Percentiles rank a stretch among this genome's conserved stretches.
phyloP scores from a whole-genome alignment of 441 rosid genomes.

The Metrosideros polymorpha region DNA sequence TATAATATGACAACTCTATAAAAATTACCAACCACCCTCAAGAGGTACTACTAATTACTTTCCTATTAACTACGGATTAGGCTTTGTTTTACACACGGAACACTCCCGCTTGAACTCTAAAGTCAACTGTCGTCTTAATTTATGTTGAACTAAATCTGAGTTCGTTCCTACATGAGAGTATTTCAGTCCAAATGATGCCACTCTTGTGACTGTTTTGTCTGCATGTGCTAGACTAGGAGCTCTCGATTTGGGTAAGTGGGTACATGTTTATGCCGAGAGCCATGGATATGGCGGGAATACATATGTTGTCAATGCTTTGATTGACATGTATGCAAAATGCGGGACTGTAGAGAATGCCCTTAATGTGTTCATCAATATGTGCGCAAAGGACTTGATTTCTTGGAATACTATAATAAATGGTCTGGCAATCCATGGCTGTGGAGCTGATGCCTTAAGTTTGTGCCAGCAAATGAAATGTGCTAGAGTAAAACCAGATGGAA shows the following conservation, averaged over 20 bases:
- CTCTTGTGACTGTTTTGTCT: not conserved
- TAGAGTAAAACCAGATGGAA: not conserved
- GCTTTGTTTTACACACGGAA: not conserved
- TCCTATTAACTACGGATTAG: constrained; percentile 8
- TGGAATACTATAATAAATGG: not conserved
- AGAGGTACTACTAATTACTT: not conserved
- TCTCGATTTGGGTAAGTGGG: not conserved
- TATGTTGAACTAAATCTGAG: not conserved
- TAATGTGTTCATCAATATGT: not conserved
- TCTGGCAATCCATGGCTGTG: not conserved
- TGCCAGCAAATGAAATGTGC: not conserved
- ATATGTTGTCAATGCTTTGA: not conserved
- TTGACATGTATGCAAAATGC: not conserved
- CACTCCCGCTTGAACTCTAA: not conserved
- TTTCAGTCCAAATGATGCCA: not conserved
- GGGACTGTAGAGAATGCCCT: not conserved
- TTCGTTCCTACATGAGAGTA: not conserved
- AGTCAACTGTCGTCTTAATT: not conserved
- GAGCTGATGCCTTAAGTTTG: not conserved
- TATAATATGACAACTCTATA: not conserved
- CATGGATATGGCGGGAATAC: not conserved
- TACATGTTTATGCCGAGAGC: not conserved
- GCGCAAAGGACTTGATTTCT: not conserved
- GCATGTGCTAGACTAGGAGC: not conserved
- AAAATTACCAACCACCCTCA: not conserved